phyloP scores from a whole-genome alignment of 2,329 filamentous ascomycete genomes.

The Colletotrichum gigasporum region DNA sequence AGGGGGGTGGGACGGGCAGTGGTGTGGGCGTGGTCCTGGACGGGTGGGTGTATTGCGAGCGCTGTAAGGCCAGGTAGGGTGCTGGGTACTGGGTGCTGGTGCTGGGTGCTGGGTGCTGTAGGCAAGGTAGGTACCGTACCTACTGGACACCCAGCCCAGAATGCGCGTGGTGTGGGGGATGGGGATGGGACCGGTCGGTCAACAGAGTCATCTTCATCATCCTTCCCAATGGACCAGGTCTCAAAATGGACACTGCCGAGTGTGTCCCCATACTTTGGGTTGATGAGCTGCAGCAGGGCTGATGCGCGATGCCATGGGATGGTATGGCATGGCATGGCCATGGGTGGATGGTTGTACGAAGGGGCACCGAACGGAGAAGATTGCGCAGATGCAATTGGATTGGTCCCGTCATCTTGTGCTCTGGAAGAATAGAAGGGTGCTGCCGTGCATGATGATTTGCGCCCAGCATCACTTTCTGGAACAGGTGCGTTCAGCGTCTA shows the following conservation, averaged over 20 bases:
- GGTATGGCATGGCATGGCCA: constrained; percentile 12
- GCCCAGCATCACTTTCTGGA: constrained; percentile 6
- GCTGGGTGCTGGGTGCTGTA: neutral
- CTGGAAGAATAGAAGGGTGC: constrained; percentile 7
- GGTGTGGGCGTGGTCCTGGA: constrained; percentile 1
- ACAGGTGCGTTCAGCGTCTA: neutral
- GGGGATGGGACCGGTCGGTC: constrained; percentile 19
- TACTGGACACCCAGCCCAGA: neutral
- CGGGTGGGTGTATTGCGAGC: constrained; percentile 12
- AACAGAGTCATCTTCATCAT: constrained; percentile 32
- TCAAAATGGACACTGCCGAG: constrained; percentile 31
- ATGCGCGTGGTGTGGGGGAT: neutral
- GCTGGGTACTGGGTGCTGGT: neutral
- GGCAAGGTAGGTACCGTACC: neutral
- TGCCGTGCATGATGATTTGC: constrained; percentile 18
- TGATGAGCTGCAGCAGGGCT: constrained; percentile 34
- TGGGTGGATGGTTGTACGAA: constrained; percentile 28
- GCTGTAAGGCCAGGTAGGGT: neutral
- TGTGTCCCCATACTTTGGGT: constrained; percentile 27
- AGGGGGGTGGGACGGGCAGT: constrained; percentile 15
- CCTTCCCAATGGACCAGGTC: constrained; percentile 23
- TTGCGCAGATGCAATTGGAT: neutral
- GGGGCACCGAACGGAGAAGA: neutral
- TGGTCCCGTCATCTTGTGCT: constrained; percentile 7
- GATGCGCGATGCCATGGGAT: constrained; percentile 31